phyloP scores from a whole-genome alignment of 2,329 filamentous ascomycete genomes.

The Ophiostoma perfectum region DNA sequence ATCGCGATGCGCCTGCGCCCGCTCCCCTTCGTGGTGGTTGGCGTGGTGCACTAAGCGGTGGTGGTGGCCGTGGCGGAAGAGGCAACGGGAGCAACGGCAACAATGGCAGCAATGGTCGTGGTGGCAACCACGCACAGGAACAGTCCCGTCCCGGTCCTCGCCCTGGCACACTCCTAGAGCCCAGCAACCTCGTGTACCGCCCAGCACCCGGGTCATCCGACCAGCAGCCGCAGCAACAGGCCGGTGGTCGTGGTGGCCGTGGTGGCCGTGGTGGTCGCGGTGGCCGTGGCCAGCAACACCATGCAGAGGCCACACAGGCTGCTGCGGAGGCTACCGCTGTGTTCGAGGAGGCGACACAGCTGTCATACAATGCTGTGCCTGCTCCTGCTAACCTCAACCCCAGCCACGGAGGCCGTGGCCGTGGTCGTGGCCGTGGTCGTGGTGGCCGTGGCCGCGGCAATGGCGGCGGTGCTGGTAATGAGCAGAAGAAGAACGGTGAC shows the following conservation, averaged over 20 bases:
- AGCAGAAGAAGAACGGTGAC: slow-evolving; percentile 18
- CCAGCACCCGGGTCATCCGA: slow-evolving; percentile 26
- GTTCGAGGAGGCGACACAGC: slow-evolving; percentile 30
- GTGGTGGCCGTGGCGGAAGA: slow-evolving; percentile 34
- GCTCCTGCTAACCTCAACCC: slow-evolving; percentile 55
- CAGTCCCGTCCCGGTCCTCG: slow-evolving; percentile 27
- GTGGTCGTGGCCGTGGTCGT: slow-evolving; percentile 36
- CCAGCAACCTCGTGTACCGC: slow-evolving; percentile 51
- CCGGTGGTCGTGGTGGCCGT: slow-evolving; percentile 17
- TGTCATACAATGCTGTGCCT: slow-evolving; percentile 51
- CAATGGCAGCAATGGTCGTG: slow-evolving; percentile 29
- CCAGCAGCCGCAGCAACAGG: slow-evolving; percentile 23
- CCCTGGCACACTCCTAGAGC: slow-evolving; percentile 38
- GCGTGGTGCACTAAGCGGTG: slow-evolving; percentile 51
- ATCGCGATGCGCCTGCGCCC: slow-evolving; percentile 52
- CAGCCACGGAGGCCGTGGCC: slow-evolving; percentile 38
- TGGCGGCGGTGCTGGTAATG: slow-evolving; percentile 29
- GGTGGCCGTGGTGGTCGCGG: slow-evolving; percentile 16
- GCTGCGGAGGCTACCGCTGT: slow-evolving; percentile 21
- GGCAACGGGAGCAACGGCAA: slow-evolving; percentile 36
- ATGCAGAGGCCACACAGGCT: neutral
- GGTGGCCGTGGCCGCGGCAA: slow-evolving; percentile 37
- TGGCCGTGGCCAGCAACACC: slow-evolving; percentile 13
- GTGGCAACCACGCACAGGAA: slow-evolving; percentile 31
- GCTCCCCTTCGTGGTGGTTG: slow-evolving; percentile 52